phyloP scores from a whole-genome alignment of 768 basidiomycete genomes.

The Mycena latifolia region DNA sequence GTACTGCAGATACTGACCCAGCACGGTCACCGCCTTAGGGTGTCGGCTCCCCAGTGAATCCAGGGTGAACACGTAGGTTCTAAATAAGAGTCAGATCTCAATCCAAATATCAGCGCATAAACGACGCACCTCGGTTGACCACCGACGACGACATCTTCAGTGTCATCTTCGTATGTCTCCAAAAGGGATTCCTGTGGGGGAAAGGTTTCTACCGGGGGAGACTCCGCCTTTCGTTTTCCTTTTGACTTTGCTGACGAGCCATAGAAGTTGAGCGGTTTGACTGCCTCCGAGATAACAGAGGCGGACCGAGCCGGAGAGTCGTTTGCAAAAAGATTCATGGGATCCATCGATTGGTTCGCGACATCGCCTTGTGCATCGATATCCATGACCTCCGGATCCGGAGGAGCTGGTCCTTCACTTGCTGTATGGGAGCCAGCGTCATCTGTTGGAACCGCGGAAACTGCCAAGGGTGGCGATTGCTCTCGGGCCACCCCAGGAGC shows the following conservation, averaged over 20 bases:
- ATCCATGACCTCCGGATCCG: conserved; percentile 10
- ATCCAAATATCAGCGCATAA: neutral
- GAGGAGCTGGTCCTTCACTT: conserved; percentile 10
- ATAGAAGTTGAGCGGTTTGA: conserved; percentile 22
- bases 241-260: conserved; percentile 17
- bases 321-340: conserved; percentile 6
- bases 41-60: conserved; percentile 91
- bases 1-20: conserved; percentile 74
- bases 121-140: conserved; percentile 32
- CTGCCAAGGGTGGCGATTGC: neutral
- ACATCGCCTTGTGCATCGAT: conserved; percentile 10
- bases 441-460: neutral
- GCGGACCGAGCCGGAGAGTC: conserved; percentile 10
- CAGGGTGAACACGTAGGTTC: conserved; percentile 87
- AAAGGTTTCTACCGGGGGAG: conserved; percentile 14
- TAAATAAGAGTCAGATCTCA: conserved; percentile 42
- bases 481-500: neutral
- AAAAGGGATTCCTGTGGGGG: conserved; percentile 18
- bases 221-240: conserved; percentile 30
- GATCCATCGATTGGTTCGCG: conserved; percentile 26
- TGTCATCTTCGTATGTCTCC: conserved; percentile 22
- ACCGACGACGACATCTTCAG: conserved; percentile 46
- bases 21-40: conserved; percentile 67
- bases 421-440: conserved; percentile 19
- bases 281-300: neutral